A percentile compares a stretch with the other conserved stretches of the same genome.
Conservation (phyloP, 2,329 filamentous ascomycete species). For the Penicillium sp. region DNA sequence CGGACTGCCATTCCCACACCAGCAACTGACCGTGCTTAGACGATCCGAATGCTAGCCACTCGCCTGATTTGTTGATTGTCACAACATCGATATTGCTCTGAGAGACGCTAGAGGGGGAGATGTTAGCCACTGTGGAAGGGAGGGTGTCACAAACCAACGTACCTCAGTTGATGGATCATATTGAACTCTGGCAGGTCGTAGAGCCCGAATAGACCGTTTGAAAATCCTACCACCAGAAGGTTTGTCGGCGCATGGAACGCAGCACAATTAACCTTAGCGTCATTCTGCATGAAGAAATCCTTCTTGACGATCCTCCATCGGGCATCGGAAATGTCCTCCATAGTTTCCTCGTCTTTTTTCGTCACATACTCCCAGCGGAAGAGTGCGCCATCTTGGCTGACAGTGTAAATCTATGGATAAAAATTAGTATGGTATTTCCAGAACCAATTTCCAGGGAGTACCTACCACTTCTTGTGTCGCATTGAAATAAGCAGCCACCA, state of each 20-base stretch:
- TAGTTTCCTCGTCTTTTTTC: constrained; percentile 59
- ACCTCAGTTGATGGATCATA: constrained; percentile 78
- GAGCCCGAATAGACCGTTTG: constrained; percentile 86
- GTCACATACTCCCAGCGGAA: constrained; percentile 86
- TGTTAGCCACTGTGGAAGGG: constrained; percentile 4
- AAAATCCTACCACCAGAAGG: constrained; percentile 94
- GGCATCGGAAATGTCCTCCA: constrained; percentile 64
- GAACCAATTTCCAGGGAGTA: constrained; percentile 1
- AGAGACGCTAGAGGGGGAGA: constrained; percentile 70
- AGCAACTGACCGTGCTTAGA: constrained; percentile 93
- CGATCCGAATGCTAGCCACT: constrained; percentile 96
- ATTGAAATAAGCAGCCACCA: constrained; percentile 96
- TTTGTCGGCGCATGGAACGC: constrained; percentile 82
- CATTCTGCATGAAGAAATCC: constrained; percentile 91
- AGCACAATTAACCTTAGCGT: constrained; percentile 83
- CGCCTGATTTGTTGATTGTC: constrained; percentile 87
- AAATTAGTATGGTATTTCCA: constrained; percentile 13
- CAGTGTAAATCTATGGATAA: constrained; percentile 69
- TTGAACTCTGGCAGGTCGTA: constrained; percentile 97
- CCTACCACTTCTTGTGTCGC: constrained; percentile 76
- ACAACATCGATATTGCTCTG: constrained; percentile 96
- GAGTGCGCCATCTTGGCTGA: constrained; percentile 95
- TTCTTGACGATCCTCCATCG: constrained; percentile 89
- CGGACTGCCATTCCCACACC: constrained; percentile 99
- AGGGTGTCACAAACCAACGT: constrained; percentile 11